Evolutionary conservation across 1,139 yeast genomes (phyloP), one percentile per base, ranked within the genome.

Genomic region (Torulaspora pretoriensis): DNA sequence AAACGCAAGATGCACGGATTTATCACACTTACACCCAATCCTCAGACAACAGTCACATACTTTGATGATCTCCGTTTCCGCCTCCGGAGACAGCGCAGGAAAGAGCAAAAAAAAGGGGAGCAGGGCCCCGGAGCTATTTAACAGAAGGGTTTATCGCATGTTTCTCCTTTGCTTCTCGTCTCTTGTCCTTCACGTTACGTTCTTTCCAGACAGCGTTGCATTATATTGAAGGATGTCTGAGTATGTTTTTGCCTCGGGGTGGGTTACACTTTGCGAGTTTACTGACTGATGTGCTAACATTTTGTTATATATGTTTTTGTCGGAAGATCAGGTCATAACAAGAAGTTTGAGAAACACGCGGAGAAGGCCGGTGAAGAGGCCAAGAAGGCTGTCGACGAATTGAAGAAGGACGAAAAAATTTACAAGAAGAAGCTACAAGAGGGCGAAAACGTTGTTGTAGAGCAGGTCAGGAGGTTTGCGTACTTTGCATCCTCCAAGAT

Each of bases 281-380:
- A 46, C 45, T 46, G 43, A 46, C 49, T 35, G 47, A 32, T 44
- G 35, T 26, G 41, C 43, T 40, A 35, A 30, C 40, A 44, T 44
- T 44, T 44, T 39, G 42, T 33, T 33, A 44, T 40, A 40, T 44
- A 44, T 37, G 47, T 44, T 44, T 40, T 44, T 40, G 47, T 44
- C 35, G 47, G 40, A 40, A 44, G 47, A 44, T 35, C 39, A 31
- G 43, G 40, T 40, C 47, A 44, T 35, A 35, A 30, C 19, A 27
- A 36, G 27, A 41, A 35, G 31, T 37, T 33, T 35, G 43, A 47
- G 35, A 42, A 37, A 39, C 41, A 40, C 31, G 40, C 48, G 25
- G 43, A 35, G 17, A 41, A 30, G 32, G 48, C 48, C 14, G 48
- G 36, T 5, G 40, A 42, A 5, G 48, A 45, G 32, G 38, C 39